Evolutionary conservation across 2,329 filamentous ascomycete genomes (phyloP).

Genomic region (Talaromyces sp.): DNA sequence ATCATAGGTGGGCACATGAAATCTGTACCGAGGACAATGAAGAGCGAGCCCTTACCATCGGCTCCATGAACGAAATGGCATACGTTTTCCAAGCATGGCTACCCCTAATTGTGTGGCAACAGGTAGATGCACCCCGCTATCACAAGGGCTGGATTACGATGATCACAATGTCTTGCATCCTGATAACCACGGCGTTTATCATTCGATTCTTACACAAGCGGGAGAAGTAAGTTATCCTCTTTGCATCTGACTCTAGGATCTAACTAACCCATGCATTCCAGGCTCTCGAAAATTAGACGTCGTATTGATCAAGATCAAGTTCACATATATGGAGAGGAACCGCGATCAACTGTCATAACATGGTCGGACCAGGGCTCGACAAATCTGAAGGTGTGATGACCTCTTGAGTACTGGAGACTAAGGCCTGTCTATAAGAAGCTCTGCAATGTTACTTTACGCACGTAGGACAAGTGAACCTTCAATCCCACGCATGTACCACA

Average conservation of each 20-base stretch:
- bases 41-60: slow-evolving; percentile 65
- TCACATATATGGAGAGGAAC: slow-evolving; percentile 1
- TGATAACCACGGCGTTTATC: slow-evolving; percentile 54
- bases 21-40: slow-evolving; percentile 60
- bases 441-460: not conserved
- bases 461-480: not conserved
- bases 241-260: not conserved
- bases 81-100: slow-evolving; percentile 70
- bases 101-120: slow-evolving; percentile 65
- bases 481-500: not conserved
- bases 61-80: slow-evolving; percentile 66
- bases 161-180: slow-evolving; percentile 47
- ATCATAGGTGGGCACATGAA: slow-evolving; percentile 52
- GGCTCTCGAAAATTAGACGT: not conserved
- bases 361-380: not conserved
- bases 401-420: not conserved
- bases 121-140: slow-evolving; percentile 61
- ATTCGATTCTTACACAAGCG: slow-evolving; percentile 50
- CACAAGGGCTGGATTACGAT: slow-evolving; percentile 61
- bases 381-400: slow-evolving; percentile 10
- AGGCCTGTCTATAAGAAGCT: not conserved
- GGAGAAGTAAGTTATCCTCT: slow-evolving; percentile 31
- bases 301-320: not conserved
- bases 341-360: not conserved
- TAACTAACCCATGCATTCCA: not conserved